phyloP scores from a whole-genome alignment of 1,284 basidiomycete species.

The Inonotus hispidus region DNA sequence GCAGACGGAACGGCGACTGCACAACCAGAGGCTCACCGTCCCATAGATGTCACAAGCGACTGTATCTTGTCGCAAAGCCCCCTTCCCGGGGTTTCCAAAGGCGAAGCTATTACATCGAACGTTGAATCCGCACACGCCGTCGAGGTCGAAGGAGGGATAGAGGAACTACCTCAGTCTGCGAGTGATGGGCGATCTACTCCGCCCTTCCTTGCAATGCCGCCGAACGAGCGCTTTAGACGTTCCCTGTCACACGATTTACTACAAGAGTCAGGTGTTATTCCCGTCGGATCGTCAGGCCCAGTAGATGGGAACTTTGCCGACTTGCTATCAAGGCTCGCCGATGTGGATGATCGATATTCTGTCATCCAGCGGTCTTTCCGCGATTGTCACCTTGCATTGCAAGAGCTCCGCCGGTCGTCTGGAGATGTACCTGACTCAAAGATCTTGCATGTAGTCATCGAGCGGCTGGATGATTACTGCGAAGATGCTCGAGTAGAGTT shows the following conservation, averaged over 20 bases:
- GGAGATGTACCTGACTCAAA: conserved; percentile 26
- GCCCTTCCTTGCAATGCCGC: not conserved
- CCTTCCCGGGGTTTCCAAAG: no score
- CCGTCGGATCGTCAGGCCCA: not conserved
- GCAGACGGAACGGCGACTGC: no score
- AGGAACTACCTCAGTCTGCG: not conserved
- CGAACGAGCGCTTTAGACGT: not conserved
- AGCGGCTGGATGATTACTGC: conserved; percentile 70
- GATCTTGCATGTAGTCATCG: conserved; percentile 50
- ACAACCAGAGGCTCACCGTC: no score
- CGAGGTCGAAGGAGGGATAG: no score
- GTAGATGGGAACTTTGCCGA: conserved; percentile 17
- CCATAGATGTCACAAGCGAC: no score
- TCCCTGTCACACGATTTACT: not conserved
- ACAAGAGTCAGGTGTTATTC: not conserved
- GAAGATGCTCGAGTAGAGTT: conserved; percentile 84
- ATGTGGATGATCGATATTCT: conserved; percentile 53
- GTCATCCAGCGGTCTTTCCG: conserved; percentile 57
- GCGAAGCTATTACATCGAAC: no score
- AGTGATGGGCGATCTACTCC: not conserved
- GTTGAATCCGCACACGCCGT: no score
- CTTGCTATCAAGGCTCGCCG: conserved; percentile 41
- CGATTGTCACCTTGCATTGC: conserved; percentile 62
- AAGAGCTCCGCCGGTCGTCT: conserved; percentile 45
- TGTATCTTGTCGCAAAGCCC: no score